Evolutionary conservation across 2,329 filamentous ascomycete genomes (phyloP), one percentile per base, ranked within the genome.

Genomic region (Fusarium foetens): DNA sequence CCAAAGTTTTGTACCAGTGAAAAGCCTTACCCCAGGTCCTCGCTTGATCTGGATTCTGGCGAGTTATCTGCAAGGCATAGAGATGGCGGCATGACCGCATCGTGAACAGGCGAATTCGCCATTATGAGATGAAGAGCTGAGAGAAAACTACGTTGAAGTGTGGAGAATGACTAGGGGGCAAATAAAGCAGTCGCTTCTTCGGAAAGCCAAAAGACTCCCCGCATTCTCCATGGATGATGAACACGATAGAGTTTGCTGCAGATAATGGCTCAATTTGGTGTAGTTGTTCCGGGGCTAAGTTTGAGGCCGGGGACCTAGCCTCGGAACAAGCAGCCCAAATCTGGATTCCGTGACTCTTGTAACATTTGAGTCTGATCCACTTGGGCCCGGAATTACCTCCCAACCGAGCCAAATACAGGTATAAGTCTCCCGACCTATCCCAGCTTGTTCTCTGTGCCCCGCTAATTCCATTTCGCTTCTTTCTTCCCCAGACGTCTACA

Each of bases 261-360:
- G 6, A 31, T 1, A 8, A 12, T 31, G 0, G 21, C 45, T 31
- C 9, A 31, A n/a, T 48, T 11, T 21, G 27, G 29, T n/a, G 21
- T 3, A 3, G 3, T 51, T 51, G 48, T 51, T 36, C 48, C 48
- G 31, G 29, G 14, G 9, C 45, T n/a, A 48, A 23, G 9, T 12
- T 19, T 13, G 4, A 8, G 0, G 1, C 23, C 17, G 1, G 7
- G 21, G 8, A 10, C 12, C 31, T 51, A 25, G 48, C 11, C 11
- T 4, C 48, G 48, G 48, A 51, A 36, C n/a, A 51, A 51, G 5
- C 5, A 51, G 6, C 31, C 31, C 31, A 36, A 9, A 14, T 17
- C 13, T 27, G n/a, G 8, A 33, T 21, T 45, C 25, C 4, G 8
- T 3, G 8, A 21, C 14, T 9, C 4, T 0, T 1, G n/a, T 23